These are phyloP conservation scores for Orbilia javanica DNA, from an alignment of 2,329 filamentous ascomycete species.

Conservation along the genomic window DNA sequence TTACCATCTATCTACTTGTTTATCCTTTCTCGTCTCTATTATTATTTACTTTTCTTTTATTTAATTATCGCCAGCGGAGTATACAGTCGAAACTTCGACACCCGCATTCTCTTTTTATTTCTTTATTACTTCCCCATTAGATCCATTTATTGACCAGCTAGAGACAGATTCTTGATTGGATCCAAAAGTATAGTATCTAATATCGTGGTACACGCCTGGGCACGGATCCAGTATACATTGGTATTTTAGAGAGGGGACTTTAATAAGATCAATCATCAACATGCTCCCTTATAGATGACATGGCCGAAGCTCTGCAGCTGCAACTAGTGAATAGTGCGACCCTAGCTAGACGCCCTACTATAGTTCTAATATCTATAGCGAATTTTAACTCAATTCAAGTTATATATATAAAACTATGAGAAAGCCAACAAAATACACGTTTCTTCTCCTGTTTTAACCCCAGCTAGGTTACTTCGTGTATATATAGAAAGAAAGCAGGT, in stretches of 20 bases:
- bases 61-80: neutral
- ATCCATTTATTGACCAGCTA: neutral
- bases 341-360: too few relatives aligned
- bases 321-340: too few relatives aligned
- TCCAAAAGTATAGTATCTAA: conserved; percentile 14
- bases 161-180: neutral
- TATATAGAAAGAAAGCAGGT: neutral
- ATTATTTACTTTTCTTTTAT: neutral
- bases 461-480: too few relatives aligned
- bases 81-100: conserved; percentile 2
- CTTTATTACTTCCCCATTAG: neutral
- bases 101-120: neutral
- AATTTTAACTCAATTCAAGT: too few relatives aligned
- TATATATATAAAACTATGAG: too few relatives aligned
- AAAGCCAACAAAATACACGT: too few relatives aligned
- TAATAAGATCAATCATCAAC: neutral
- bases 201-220: neutral
- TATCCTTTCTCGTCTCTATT: neutral
- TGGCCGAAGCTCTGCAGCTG: too few relatives aligned
- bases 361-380: too few relatives aligned
- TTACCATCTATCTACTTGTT: neutral
- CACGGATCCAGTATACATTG: neutral
- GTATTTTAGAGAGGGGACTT: neutral
- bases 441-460: too few relatives aligned
- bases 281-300: neutral